Base-by-base conservation (phyloP, 768 basidiomycete genomes). In the Amylocystis lapponica region DNA sequence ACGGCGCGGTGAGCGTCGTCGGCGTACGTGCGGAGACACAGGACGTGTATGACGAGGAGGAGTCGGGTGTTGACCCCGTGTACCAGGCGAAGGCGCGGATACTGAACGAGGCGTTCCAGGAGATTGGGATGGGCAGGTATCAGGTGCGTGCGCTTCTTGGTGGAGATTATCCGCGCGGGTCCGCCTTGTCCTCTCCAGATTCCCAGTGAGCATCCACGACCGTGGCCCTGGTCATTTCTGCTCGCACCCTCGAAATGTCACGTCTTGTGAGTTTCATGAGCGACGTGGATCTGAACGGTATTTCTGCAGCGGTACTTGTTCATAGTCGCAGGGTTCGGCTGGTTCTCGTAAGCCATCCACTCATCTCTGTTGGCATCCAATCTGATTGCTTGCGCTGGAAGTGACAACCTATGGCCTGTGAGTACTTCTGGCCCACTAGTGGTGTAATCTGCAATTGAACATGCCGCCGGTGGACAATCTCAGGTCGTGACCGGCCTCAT, bases 391-490 rank as follows among this genome's bases (percentile, higher is more conserved):
- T n/a, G n/a, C n/a, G n/a, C n/a, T n/a, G n/a, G 3, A 52, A 80
- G 82, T n/a, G 83, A 85, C 53, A 83, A 81, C 47, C 68, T 84
- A 22, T 86, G 82, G 83, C 83, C 81, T 13, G 82, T 82, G 42
- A 48, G 76, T 55, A 4, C n/a, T n/a, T n/a, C n/a, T n/a, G n/a
- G n/a, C n/a, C n/a, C 13, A 12, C 13, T n/a, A 27, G 13, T 13
- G 13, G 5, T 36, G 41, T 6, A 27, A 16, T 19, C n/a, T n/a
- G n/a, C n/a, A 16, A n/a, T 27, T 27, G 36, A 12, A 25, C 27
- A 23, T 26, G n/a, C 39, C 36, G n/a, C 51, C n/a, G n/a, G n/a
- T n/a, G n/a, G n/a, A n/a, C n/a, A n/a, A n/a, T n/a, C n/a, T n/a
- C n/a, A 82, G 75, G 68, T 81, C 29, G 79, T 81, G 23, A 81